A percentile compares a stretch with the other conserved stretches of the same genome.
Conservation (phyloP, 2,329 filamentous ascomycete genomes). For the Fusarium proliferatum region DNA sequence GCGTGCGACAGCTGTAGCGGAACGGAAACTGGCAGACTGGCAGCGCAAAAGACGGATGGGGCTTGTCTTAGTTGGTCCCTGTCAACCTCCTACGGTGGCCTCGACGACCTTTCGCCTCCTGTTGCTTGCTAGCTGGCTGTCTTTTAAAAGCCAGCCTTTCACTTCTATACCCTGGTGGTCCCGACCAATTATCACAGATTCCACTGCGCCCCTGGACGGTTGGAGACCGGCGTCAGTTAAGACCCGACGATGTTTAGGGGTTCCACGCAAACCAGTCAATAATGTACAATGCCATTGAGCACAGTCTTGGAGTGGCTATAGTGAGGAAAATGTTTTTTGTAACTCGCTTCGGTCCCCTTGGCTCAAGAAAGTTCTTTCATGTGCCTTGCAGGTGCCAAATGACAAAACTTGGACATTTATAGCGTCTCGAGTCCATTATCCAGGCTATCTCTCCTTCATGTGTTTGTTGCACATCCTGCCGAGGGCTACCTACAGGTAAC, state of each 20-base stretch:
- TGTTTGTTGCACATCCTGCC: slow-evolving; percentile 16
- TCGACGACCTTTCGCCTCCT: slow-evolving; percentile 23
- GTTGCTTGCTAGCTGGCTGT: slow-evolving; percentile 23
- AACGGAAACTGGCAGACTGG: slow-evolving; percentile 24
- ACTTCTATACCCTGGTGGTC: slow-evolving; percentile 18
- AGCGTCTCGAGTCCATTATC: slow-evolving; percentile 22
- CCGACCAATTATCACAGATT: slow-evolving; percentile 33
- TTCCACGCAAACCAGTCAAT: slow-evolving; percentile 20
- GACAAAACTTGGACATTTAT: not conserved
- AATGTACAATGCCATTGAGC: slow-evolving; percentile 26
- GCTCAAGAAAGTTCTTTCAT: not conserved
- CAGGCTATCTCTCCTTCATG: slow-evolving; percentile 11
- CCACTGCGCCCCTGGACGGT: not conserved
- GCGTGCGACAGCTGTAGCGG: slow-evolving; percentile 32
- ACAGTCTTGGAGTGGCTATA: slow-evolving; percentile 9
- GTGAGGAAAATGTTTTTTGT: slow-evolving; percentile 1
- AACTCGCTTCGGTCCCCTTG: not conserved
- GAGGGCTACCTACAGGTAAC: slow-evolving; percentile 35
- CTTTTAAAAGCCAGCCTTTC: slow-evolving; percentile 18
- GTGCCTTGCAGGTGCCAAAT: not conserved
- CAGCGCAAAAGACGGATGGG: slow-evolving; percentile 30
- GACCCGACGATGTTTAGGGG: slow-evolving; percentile 41
- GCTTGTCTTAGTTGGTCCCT: slow-evolving; percentile 25
- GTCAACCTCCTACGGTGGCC: slow-evolving; percentile 27
- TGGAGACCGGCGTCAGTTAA: slow-evolving; percentile 17